A percentile compares a stretch with the other conserved stretches of the same genome.
Evolutionary conservation across 23 red algal species (phyloP).

Genomic region (Pyropia haitanensis): DNA sequence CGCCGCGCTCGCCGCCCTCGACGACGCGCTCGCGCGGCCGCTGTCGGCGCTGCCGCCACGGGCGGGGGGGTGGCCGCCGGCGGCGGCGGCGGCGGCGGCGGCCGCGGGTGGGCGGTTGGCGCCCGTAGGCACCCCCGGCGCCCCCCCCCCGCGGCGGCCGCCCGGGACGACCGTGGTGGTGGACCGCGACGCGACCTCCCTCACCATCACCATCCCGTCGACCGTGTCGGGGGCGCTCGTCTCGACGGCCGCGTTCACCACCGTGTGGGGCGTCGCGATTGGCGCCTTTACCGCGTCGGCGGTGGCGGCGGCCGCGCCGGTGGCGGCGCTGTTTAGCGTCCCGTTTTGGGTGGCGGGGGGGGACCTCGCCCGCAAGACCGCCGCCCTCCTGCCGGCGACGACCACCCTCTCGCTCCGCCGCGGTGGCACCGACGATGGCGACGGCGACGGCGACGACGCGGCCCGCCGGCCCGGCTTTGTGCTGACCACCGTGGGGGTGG

Average conservation of each 20-base stretch:
- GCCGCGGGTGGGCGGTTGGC: background rate
- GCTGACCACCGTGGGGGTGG: no score
- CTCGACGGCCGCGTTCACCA: slow-evolving; percentile 35
- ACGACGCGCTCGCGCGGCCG: slow-evolving; percentile 20
- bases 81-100: slow-evolving; percentile 4
- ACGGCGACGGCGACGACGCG: no score
- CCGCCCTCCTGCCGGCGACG: slow-evolving; percentile 14
- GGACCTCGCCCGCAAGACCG: slow-evolving; percentile 22
- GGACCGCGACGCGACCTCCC: slow-evolving; percentile 23
- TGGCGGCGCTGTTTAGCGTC: slow-evolving; percentile 49
- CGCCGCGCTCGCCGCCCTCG: slow-evolving; percentile 24
- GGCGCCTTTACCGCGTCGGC: slow-evolving; percentile 47
- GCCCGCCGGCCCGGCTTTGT: no score
- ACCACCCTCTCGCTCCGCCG: slow-evolving; percentile 22
- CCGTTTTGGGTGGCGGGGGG: slow-evolving; percentile 65
- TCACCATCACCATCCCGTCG: slow-evolving; percentile 30
- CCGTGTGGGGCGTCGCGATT: slow-evolving; percentile 33
- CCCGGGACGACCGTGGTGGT: slow-evolving; percentile 15
- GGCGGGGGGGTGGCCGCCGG: background rate
- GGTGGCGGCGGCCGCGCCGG: slow-evolving; percentile 34
- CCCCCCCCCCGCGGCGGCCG: slow-evolving; percentile 10
- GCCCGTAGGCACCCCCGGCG: background rate
- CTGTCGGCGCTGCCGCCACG: background rate
- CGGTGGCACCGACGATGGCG: slow-evolving; percentile 5
- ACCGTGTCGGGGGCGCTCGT: slow-evolving; percentile 20